Evolutionary conservation across 1,284 basidiomycete genomes (phyloP).

Genomic region (Clitocybe nebularis): DNA sequence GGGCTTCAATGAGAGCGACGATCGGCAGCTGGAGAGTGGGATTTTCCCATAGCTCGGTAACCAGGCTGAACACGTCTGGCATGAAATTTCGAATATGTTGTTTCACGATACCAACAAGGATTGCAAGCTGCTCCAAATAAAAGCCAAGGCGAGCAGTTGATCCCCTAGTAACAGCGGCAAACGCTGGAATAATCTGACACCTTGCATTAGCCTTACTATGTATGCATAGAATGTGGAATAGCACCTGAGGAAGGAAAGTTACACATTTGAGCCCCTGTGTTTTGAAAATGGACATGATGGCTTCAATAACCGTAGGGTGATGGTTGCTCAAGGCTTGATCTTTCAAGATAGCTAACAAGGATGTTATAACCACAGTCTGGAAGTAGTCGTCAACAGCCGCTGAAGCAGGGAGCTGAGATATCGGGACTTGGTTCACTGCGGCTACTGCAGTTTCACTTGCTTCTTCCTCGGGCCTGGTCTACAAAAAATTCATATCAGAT

Average conservation of each 20-base stretch:
- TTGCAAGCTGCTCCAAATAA: conserved; percentile 94
- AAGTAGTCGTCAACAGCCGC: conserved; percentile 90
- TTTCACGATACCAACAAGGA: conserved; percentile 95
- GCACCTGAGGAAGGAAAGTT: conserved; percentile 89
- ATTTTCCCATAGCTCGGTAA: conserved; percentile 90
- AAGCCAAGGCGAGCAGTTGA: conserved; percentile 85
- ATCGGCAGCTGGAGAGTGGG: conserved; percentile 86
- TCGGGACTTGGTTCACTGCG: conserved; percentile 56
- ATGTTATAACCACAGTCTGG: conserved; percentile 93
- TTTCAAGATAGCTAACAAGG: conserved; percentile 85
- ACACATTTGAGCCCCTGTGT: conserved; percentile 97
- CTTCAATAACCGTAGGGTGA: conserved; percentile 94
- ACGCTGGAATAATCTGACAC: conserved; percentile 90
- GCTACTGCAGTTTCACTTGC: conserved; percentile 66
- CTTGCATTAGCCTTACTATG: conserved; percentile 9
- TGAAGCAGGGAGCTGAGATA: conserved; percentile 42
- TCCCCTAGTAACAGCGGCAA: conserved; percentile 83
- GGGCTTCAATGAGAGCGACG: conserved; percentile 89
- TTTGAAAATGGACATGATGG: conserved; percentile 99
- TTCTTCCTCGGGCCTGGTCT: conserved; percentile 79
- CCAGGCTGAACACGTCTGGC: conserved; percentile 76
- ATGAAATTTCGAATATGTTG: conserved; percentile 96
- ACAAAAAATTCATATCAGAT: conserved; percentile 13
- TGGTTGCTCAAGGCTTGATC: conserved; percentile 84
- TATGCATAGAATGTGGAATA: conserved; percentile 12